Evolutionary conservation across 2,329 filamentous ascomycete species (phyloP).

Genomic region (Mariannaea elegans): DNA sequence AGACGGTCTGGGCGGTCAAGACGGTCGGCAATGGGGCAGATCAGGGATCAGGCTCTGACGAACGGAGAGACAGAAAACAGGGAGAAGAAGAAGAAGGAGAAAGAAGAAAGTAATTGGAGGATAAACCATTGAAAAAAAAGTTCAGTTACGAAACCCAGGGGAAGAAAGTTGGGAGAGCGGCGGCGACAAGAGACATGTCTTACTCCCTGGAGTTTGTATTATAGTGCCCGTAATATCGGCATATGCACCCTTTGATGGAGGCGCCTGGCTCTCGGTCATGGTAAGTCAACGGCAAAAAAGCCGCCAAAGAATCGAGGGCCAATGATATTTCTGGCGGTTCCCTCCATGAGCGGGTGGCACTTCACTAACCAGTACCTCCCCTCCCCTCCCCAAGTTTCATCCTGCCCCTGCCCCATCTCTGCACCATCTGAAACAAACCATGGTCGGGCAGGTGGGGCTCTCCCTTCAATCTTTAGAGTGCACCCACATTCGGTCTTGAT

Average conservation of each 20-base stretch:
- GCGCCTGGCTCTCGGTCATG: too few species aligned
- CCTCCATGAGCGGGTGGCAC: conserved; percentile 8
- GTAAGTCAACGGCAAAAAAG: too few species aligned
- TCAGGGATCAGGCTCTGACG: conserved; percentile 1
- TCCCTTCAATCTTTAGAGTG: conserved; percentile 12
- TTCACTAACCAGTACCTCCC: not conserved
- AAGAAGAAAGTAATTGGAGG: not conserved
- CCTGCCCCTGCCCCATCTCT: conserved; percentile 18
- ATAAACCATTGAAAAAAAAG: not conserved
- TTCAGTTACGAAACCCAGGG: not conserved
- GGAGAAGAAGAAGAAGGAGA: not conserved
- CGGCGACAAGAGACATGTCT: too few species aligned
- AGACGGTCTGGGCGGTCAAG: not conserved
- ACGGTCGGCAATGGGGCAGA: conserved; percentile 1
- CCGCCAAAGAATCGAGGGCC: not conserved
- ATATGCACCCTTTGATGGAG: too few species aligned
- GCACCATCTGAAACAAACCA: conserved; percentile 36
- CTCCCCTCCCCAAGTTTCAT: conserved; percentile 29
- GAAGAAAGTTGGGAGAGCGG: too few species aligned
- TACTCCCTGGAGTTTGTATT: too few species aligned
- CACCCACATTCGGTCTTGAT: not conserved
- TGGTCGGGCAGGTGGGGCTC: conserved; percentile 11
- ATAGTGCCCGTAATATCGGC: too few species aligned
- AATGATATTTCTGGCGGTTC: not conserved
- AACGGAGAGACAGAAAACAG: not conserved